Conservation (phyloP, 2,329 filamentous ascomycete genomes). For the Alternaria brassicicola region DNA sequence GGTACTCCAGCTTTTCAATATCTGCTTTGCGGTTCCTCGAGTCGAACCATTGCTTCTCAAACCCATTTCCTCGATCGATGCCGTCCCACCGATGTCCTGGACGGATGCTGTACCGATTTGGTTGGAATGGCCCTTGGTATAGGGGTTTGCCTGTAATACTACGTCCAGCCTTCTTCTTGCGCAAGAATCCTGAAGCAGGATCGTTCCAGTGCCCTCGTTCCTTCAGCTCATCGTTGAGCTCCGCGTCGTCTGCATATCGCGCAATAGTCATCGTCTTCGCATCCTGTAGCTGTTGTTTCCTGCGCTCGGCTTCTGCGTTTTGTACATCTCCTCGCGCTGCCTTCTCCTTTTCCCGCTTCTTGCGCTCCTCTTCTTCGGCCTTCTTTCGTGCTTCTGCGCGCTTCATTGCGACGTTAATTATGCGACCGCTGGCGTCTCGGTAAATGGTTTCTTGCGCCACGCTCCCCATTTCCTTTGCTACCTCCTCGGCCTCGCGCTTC, state of each 20-base stretch:
- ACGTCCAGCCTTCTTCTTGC: conserved; percentile 55
- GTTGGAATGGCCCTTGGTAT: conserved; percentile 80
- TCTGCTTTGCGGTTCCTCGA: conserved; percentile 79
- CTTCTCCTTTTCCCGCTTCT: conserved; percentile 70
- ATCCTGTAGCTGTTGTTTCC: conserved; percentile 74
- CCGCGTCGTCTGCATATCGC: conserved; percentile 79
- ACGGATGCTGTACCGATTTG: conserved; percentile 91
- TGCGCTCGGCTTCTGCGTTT: conserved; percentile 66
- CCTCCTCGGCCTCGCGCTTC: conserved; percentile 53
- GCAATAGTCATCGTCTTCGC: conserved; percentile 83
- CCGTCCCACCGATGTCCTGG: conserved; percentile 97
- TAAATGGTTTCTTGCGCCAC: conserved; percentile 78
- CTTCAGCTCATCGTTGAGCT: conserved; percentile 83
- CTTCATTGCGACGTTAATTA: conserved; percentile 91
- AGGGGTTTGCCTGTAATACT: conserved; percentile 64
- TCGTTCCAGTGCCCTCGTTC: conserved; percentile 87
- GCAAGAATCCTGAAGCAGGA: conserved; percentile 82
- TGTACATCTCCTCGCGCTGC: conserved; percentile 87
- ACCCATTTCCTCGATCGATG: conserved; percentile 90
- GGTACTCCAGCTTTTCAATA: conserved; percentile 81
- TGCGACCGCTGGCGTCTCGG: conserved; percentile 90
- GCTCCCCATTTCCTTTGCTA: conserved; percentile 46
- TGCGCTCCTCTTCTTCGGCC: conserved; percentile 70
- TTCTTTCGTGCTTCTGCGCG: conserved; percentile 83
- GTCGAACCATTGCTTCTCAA: conserved; percentile 91